Evolutionary conservation across 1,284 basidiomycete species (phyloP), one percentile per base, ranked within the genome.

Genomic region (Anthracocystis setariae): DNA sequence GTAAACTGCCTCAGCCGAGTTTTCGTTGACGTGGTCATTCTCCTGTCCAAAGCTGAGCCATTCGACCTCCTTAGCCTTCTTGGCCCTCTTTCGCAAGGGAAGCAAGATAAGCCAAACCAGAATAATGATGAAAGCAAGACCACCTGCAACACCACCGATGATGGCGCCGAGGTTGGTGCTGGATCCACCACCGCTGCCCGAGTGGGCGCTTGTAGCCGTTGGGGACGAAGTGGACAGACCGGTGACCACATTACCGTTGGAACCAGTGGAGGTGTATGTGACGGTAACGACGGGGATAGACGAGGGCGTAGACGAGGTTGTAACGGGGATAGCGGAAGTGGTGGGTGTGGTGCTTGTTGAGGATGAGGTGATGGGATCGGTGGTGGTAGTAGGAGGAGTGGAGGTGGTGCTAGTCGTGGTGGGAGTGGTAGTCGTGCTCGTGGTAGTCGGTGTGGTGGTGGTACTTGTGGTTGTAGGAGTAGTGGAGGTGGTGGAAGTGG

Each of bases 31-130:
- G 45, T 76, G 72, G 39, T 76, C 68, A 38, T 75, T 76, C 48
- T 76, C 74, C 49, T 70, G 60, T 10, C 72, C 72, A 37, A 76
- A 76, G 23, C 70, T 48, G 18, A 76, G 60, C 74, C 74, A 76
- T 38, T 76, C 74, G 32, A 76, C 74, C 44, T 76, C 73, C 46
- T 76, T 74, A 13, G 58, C 56, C 61, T 73, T 70, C 46, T 60
- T 70, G 21, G 65, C 64, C 9, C 72, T 53, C 25, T 47, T 58
- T 29, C 74, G 74, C 35, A 76, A 33, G 2, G 74, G 72, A n/a
- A 76, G 38, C 24, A 76, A 52, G 49, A 76, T 72, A 15, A 76
- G 57, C 71, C 72, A 74, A 27, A 72, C 51, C 29, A 76, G 39
- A 23, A 76, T 67, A 38, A 71, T 64, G 29, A 76, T 53, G 49